phyloP scores from a whole-genome alignment of 768 basidiomycete genomes.

The Tricholoma sp. region DNA sequence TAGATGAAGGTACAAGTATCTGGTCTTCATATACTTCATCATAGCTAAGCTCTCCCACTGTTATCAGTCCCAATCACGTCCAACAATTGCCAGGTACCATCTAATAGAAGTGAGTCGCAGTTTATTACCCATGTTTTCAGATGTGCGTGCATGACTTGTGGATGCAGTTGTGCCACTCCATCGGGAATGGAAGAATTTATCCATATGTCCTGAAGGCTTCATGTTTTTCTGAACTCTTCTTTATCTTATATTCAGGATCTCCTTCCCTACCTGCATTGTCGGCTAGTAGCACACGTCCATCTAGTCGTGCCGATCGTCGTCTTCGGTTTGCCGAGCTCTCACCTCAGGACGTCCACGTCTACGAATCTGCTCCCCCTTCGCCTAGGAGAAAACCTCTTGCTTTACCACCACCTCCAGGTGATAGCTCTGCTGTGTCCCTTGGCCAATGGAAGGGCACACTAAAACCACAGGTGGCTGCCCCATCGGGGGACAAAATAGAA shows the following conservation, averaged over 20 bases:
- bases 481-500: not conserved
- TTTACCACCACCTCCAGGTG: conserved; percentile 45
- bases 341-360: conserved; percentile 73
- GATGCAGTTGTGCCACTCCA: not conserved
- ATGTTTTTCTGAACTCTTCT: conserved; percentile 3
- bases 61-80: conserved; percentile 13
- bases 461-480: conserved; percentile 5
- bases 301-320: conserved; percentile 50
- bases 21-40: not conserved
- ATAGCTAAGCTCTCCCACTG: not conserved
- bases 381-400: conserved; percentile 59
- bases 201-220: not conserved
- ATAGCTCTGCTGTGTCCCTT: conserved; percentile 35
- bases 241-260: conserved; percentile 20
- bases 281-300: conserved; percentile 51
- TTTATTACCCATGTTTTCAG: not conserved
- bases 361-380: conserved; percentile 76
- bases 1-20: conserved; percentile 15
- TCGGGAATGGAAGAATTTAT: not conserved
- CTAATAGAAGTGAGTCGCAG: conserved; percentile 10
- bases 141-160: not conserved
- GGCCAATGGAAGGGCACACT: conserved; percentile 31
- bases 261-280: conserved; percentile 44
- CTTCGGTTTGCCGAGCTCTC: conserved; percentile 75
- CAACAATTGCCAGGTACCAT: conserved; percentile 1